A percentile compares a stretch with the other conserved stretches of the same genome.
These are phyloP conservation scores for Aspergillus tubingensis DNA, from an alignment of 2,329 filamentous ascomycete genomes.

Conservation along the genomic window DNA sequence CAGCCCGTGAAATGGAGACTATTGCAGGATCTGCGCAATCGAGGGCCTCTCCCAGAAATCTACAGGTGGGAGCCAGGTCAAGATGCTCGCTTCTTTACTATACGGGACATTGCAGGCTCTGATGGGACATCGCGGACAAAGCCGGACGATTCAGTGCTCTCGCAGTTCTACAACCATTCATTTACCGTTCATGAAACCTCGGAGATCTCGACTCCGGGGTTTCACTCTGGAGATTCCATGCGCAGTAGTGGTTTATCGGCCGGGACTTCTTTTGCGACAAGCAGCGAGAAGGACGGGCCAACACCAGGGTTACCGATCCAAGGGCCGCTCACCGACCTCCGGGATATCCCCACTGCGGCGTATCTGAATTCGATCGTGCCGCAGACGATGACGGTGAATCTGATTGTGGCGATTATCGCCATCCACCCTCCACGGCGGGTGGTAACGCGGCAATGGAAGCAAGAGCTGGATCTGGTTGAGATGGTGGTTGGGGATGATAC, in stretches of 20 bases:
- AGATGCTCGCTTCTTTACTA: conserved; percentile 34
- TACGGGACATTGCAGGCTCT: conserved; percentile 29
- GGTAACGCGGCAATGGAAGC: conserved; percentile 57
- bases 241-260: conserved; percentile 28
- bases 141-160: conserved; percentile 45
- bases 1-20: conserved; percentile 33
- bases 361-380: conserved; percentile 70
- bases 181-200: conserved; percentile 67
- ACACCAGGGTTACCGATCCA: conserved; percentile 33
- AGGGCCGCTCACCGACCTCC: conserved; percentile 62
- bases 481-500: conserved; percentile 85
- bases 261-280: conserved; percentile 19
- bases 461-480: conserved; percentile 68
- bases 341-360: conserved; percentile 67
- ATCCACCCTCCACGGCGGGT: conserved; percentile 68
- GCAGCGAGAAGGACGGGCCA: conserved; percentile 16
- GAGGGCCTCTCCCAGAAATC: background rate
- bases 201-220: conserved; percentile 27
- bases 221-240: conserved; percentile 22
- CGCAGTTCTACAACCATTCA: conserved; percentile 77
- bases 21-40: conserved; percentile 20
- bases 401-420: conserved; percentile 78
- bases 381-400: conserved; percentile 77
- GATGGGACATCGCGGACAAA: conserved; percentile 11
- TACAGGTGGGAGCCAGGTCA: conserved; percentile 3